Conservation (phyloP, 331 rosid species). For the Quercus tomentella region DNA sequence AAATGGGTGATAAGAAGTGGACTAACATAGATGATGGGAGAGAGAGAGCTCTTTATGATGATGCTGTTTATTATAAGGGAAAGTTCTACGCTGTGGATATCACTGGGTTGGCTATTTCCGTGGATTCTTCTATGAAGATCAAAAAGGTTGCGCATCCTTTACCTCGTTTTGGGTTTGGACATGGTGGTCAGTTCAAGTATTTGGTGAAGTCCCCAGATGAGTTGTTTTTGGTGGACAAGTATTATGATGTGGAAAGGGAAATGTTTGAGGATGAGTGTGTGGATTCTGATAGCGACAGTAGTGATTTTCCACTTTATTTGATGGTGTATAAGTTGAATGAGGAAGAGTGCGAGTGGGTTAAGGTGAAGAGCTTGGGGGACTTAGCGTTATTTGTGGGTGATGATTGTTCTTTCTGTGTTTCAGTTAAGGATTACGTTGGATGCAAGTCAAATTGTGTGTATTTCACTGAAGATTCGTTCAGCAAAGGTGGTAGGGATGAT, state of each 20-base stretch:
- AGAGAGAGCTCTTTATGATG: neutral
- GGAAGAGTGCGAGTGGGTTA: neutral
- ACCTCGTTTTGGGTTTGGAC: neutral
- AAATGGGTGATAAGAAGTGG: neutral
- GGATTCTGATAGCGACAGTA: neutral
- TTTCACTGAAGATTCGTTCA: neutral
- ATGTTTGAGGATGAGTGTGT: too few species aligned
- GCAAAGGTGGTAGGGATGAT: neutral
- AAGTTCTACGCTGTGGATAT: neutral
- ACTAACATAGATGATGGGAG: neutral
- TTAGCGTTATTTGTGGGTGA: neutral
- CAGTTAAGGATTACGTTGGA: neutral
- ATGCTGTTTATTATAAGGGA: neutral
- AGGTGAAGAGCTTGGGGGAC: neutral
- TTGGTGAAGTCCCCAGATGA: neutral
- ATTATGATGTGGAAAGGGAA: too few species aligned
- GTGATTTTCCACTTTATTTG: neutral
- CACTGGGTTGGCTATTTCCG: neutral
- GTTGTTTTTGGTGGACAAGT: neutral
- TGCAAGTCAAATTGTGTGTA: neutral
- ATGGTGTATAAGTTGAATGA: neutral
- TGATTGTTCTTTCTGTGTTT: slow-evolving; percentile 8
- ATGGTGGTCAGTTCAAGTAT: neutral
- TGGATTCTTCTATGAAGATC: slow-evolving; percentile 2
- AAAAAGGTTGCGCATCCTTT: neutral